Evolutionary conservation across 1,284 basidiomycete species (phyloP).

Genomic region (Wallemia hederae): DNA sequence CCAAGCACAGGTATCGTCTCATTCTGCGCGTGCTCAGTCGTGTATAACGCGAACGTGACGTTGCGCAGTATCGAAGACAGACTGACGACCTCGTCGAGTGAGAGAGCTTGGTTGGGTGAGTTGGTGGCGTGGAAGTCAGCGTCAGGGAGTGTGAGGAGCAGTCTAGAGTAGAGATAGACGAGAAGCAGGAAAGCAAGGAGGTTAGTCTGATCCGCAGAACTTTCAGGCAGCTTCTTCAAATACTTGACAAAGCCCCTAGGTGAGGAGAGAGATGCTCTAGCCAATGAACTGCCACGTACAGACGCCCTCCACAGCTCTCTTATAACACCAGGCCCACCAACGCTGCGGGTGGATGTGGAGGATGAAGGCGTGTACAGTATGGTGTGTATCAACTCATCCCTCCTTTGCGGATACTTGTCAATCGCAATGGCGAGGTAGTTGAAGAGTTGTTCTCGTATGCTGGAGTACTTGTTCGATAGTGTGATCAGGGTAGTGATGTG

Average conservation of each 20-base stretch:
- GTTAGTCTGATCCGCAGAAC: conserved; percentile 4
- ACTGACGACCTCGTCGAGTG: conserved; percentile 45
- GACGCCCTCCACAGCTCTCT: conserved; percentile 34
- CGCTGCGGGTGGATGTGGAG: conserved; percentile 3
- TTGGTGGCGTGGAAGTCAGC: conserved; percentile 55
- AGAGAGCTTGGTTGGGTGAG: conserved; percentile 35
- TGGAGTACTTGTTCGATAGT: conserved; percentile 15
- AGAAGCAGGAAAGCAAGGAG: conserved; percentile 42
- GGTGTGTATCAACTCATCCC: conserved; percentile 21
- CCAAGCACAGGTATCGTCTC: conserved; percentile 22
- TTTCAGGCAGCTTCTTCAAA: conserved; percentile 20
- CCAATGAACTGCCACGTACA: not conserved
- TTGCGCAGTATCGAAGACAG: conserved; percentile 43
- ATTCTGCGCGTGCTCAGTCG: conserved; percentile 26
- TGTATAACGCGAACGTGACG: conserved; percentile 50
- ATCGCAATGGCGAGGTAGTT: conserved; percentile 26
- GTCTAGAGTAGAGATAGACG: conserved; percentile 53
- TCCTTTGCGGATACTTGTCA: conserved; percentile 27
- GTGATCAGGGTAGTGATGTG: conserved; percentile 25
- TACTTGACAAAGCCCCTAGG: conserved; percentile 16
- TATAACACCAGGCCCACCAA: conserved; percentile 28
- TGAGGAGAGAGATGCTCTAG: conserved; percentile 1
- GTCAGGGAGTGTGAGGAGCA: conserved; percentile 70
- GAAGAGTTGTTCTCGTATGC: conserved; percentile 21
- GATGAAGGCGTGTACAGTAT: conserved; percentile 13